These are phyloP conservation scores for Vairimorpha necatrix DNA, from an alignment of 371 early-diverging fungal genomes.

Conservation along the genomic window DNA sequence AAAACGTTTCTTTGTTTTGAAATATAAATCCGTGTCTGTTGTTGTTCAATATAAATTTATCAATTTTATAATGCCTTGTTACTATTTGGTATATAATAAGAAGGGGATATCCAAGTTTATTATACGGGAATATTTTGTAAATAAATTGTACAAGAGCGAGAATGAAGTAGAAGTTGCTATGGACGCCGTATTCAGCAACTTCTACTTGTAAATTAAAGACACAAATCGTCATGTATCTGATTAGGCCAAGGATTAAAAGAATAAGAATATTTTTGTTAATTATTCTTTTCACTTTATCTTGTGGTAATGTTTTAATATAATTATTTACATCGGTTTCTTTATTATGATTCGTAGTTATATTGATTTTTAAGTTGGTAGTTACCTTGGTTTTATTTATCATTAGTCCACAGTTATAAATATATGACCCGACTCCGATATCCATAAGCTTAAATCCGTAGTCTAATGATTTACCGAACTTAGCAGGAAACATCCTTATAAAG, in stretches of 20 bases:
- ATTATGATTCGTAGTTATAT: too few relatives aligned
- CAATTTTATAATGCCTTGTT: background rate
- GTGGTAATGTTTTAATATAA: too few relatives aligned
- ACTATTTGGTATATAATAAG: background rate
- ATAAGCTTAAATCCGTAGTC: conserved; percentile 57
- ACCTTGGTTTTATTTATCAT: conserved; percentile 1
- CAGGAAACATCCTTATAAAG: conserved; percentile 49
- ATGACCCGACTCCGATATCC: conserved; percentile 64
- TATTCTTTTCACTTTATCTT: too few relatives aligned
- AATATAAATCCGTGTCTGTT: conserved; percentile 40
- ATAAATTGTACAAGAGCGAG: conserved; percentile 11
- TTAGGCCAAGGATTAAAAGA: conserved; percentile 50
- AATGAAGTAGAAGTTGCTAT: conserved; percentile 64
- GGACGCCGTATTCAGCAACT: conserved; percentile 60
- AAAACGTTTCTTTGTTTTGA: conserved; percentile 60
- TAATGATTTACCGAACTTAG: conserved; percentile 48
- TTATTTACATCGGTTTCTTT: too few relatives aligned
- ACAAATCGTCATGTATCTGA: conserved; percentile 44
- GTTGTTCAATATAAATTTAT: conserved; percentile 6
- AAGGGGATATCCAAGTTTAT: background rate
- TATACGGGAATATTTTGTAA: conserved; percentile 10
- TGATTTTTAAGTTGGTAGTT: background rate
- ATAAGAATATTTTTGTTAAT: conserved; percentile 28
- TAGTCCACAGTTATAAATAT: conserved; percentile 57
- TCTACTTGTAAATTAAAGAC: conserved; percentile 55